Conservation (phyloP, 2,329 filamentous ascomycete species). For the Cryoendolithus antarcticus region DNA sequence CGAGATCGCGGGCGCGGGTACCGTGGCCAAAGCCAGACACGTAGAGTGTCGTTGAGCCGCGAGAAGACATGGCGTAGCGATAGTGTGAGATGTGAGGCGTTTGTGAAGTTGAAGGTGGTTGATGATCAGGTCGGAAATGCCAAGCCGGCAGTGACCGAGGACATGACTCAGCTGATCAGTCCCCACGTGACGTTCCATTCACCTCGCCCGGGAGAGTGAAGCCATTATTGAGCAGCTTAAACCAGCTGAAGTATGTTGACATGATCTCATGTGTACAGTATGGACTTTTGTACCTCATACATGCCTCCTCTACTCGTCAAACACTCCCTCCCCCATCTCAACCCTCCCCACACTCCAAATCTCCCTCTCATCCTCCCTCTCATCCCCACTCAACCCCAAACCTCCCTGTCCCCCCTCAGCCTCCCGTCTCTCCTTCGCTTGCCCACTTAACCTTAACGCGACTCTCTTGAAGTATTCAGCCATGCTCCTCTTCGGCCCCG, state of each 20-base stretch:
- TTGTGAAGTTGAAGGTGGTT: not conserved
- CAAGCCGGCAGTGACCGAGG: no score
- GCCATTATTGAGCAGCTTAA: no score
- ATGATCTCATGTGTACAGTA: no score
- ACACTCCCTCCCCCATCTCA: slow-evolving; percentile 52
- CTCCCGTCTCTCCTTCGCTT: slow-evolving; percentile 78
- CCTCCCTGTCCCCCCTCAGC: slow-evolving; percentile 84
- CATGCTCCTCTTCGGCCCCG: slow-evolving; percentile 77
- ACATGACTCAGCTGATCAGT: no score
- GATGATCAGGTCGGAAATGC: no score
- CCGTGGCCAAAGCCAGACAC: slow-evolving; percentile 98
- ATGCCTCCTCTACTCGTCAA: slow-evolving; percentile 3
- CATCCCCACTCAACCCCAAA: slow-evolving; percentile 75
- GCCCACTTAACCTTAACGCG: slow-evolving; percentile 67
- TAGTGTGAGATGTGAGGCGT: not conserved
- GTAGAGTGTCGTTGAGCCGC: slow-evolving; percentile 80
- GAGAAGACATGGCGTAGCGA: slow-evolving; percentile 63
- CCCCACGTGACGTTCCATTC: no score
- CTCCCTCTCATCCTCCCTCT: slow-evolving; percentile 87
- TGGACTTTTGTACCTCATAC: no score
- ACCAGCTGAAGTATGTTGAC: no score
- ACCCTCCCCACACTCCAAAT: slow-evolving; percentile 91
- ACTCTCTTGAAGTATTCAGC: slow-evolving; percentile 95
- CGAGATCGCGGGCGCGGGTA: slow-evolving; percentile 95
- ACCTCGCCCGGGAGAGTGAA: no score